Evolutionary conservation across 2,329 filamentous ascomycete genomes (phyloP).

Genomic region (Metarhizium rileyi): DNA sequence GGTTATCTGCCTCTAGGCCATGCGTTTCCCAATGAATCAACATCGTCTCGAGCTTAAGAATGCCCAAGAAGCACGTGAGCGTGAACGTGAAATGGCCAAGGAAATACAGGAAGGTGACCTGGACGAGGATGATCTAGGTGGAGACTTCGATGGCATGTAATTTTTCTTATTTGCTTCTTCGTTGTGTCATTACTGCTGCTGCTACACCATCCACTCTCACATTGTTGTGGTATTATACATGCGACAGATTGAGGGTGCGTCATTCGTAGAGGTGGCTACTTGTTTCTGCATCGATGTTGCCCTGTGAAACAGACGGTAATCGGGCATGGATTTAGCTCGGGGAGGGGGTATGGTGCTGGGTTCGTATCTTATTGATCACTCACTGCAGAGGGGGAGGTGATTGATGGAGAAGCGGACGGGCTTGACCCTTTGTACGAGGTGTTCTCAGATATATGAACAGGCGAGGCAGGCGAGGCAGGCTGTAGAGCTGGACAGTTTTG

Average conservation of each 20-base stretch:
- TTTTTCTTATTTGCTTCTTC: conserved; percentile 4
- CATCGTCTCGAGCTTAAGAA: conserved; percentile 96
- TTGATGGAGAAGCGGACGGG: neutral
- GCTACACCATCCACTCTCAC: neutral
- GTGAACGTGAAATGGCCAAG: conserved; percentile 94
- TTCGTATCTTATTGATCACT: neutral
- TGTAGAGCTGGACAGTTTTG: conserved; percentile 1
- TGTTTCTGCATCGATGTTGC: neutral
- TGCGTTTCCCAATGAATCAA: conserved; percentile 99
- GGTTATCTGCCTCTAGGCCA: conserved; percentile 49
- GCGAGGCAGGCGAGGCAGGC: neutral
- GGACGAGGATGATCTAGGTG: conserved; percentile 91
- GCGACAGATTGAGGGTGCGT: neutral
- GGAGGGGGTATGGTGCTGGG: neutral
- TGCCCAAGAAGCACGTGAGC: conserved; percentile 92
- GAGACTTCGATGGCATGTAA: conserved; percentile 95
- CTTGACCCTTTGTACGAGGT: neutral
- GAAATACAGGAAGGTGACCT: conserved; percentile 97
- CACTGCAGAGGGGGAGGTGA: neutral
- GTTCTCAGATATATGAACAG: neutral
- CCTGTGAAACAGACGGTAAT: neutral
- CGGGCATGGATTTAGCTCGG: neutral
- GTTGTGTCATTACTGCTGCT: conserved; percentile 11
- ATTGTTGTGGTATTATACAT: neutral
- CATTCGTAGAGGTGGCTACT: neutral